Percentiles rank a stretch among this genome's conserved stretches.
Evolutionary conservation across 129 eudicot genomes (phyloP).

Genomic region (Escallonia rubra): DNA sequence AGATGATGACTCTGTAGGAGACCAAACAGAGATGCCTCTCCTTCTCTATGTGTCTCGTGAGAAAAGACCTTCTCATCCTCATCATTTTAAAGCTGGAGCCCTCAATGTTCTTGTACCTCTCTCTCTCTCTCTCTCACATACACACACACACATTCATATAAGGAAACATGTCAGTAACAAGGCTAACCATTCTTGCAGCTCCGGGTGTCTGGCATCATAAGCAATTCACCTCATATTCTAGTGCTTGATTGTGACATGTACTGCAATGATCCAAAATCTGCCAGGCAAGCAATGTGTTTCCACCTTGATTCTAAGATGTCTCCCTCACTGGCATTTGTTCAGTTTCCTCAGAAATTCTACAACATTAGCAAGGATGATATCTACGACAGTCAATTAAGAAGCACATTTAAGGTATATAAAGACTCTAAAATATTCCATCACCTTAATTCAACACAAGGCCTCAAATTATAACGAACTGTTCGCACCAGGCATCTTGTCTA

Average conservation of each 20-base stretch:
- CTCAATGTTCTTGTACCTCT: constrained; percentile 29
- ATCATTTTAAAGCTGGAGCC: constrained; percentile 46
- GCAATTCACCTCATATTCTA: constrained; percentile 43
- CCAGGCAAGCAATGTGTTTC: constrained; percentile 60
- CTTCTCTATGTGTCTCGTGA: constrained; percentile 37
- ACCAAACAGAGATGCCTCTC: constrained; percentile 16
- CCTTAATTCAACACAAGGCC: no score
- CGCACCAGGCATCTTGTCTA: no score
- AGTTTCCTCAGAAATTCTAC: constrained; percentile 53
- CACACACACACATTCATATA: background rate
- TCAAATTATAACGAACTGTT: no score
- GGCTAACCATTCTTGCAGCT: constrained; percentile 21
- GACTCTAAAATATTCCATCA: background rate
- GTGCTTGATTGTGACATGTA: constrained; percentile 53
- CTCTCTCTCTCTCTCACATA: background rate
- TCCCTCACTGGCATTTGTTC: constrained; percentile 44
- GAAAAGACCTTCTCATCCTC: constrained; percentile 28
- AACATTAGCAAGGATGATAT: constrained; percentile 44
- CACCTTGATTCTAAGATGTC: constrained; percentile 34
- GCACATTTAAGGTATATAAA: constrained; percentile 18
- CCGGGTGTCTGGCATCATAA: constrained; percentile 37
- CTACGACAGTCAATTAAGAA: constrained; percentile 37
- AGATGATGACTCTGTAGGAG: background rate
- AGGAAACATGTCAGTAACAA: background rate
- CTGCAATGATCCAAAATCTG: constrained; percentile 45